phyloP scores from a whole-genome alignment of 1,284 basidiomycete species.

The Trichosporon sp. region DNA sequence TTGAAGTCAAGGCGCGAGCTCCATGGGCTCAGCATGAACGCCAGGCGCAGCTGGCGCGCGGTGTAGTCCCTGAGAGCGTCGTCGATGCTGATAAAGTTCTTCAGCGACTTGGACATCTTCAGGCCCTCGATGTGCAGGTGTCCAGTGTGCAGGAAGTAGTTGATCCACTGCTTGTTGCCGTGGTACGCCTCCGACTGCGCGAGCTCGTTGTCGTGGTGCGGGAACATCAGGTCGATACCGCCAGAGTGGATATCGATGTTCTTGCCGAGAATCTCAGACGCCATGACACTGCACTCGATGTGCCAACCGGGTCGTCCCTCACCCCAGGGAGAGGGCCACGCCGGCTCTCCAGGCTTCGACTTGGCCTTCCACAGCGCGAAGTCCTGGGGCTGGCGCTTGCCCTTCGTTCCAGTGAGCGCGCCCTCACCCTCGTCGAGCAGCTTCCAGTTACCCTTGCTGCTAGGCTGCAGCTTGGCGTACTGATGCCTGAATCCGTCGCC shows the following conservation, averaged over 20 bases:
- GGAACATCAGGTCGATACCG: constrained; percentile 94
- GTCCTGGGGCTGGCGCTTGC: constrained; percentile 61
- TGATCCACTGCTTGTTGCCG: constrained; percentile 90
- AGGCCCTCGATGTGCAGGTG: constrained; percentile 97
- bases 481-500: constrained; percentile 58
- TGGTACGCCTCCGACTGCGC: constrained; percentile 97
- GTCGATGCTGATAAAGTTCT: constrained; percentile 97
- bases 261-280: constrained; percentile 82
- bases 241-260: constrained; percentile 98
- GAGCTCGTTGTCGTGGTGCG: constrained; percentile 98
- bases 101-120: constrained; percentile 99
- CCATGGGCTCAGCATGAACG: constrained; percentile 91
- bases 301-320: constrained; percentile 98
- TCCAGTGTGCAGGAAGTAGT: constrained; percentile 98
- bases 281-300: constrained; percentile 99
- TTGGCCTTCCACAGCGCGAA: constrained; percentile 96
- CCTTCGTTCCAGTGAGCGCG: constrained; percentile 63
- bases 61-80: constrained; percentile 85
- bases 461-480: constrained; percentile 95
- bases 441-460: constrained; percentile 88
- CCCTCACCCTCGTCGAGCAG: constrained; percentile 92
- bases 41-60: constrained; percentile 86
- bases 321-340: constrained; percentile 96
- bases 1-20: constrained; percentile 92
- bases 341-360: constrained; percentile 95